Base-by-base conservation (phyloP, 345 rosid genomes). In the Hirschfeldia incana region DNA sequence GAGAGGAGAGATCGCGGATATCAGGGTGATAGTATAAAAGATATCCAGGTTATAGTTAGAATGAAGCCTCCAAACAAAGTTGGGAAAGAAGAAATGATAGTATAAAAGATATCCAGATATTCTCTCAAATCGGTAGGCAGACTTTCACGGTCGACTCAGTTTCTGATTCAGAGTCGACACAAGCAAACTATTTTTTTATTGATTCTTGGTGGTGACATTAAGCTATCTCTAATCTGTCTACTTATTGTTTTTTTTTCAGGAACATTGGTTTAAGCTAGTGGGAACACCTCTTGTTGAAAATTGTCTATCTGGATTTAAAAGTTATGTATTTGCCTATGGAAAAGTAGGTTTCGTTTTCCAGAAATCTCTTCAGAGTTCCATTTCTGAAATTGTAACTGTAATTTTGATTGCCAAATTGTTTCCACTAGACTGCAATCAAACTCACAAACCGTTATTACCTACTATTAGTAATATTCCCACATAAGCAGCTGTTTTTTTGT, bases 291-390 rank as follows among this genome's bases (percentile, higher is more conserved):
- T 96, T 0, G 98, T 96, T 4, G 98, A 96, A 73, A 96, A 96
- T 69, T 96, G 99, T 82, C 82, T 96, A 12, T 92, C 99, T 29
- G 99, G 99, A 58, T 96, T 96, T 72, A 96, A 96, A 80, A 93
- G 98, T 82, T 96, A 98, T 51, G 95, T 96, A 4, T 96, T 96
- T 83, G 98, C 98, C 39, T 96, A 93, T 73, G 99, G 99, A 74
- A 97, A 93, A 97, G 99, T 96, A 73, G 4, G 67, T 6, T 8
- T 74, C 49, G 5, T 36, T 36, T 78, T 28, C 32, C 60, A 13
- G 6, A 36, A 42, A 39, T 59, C 59, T 78, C 26, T 21, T 21
- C 21, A 21, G 21, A 21, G 21, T 44, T 74, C 67, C 32, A 36
- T 36, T 51, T 12, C 26, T 39, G 34, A 30, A 49, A 51, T 5